These are phyloP conservation scores for Apodospora peruviana DNA, from an alignment of 495 filamentous ascomycete genomes.

Conservation along the genomic window DNA sequence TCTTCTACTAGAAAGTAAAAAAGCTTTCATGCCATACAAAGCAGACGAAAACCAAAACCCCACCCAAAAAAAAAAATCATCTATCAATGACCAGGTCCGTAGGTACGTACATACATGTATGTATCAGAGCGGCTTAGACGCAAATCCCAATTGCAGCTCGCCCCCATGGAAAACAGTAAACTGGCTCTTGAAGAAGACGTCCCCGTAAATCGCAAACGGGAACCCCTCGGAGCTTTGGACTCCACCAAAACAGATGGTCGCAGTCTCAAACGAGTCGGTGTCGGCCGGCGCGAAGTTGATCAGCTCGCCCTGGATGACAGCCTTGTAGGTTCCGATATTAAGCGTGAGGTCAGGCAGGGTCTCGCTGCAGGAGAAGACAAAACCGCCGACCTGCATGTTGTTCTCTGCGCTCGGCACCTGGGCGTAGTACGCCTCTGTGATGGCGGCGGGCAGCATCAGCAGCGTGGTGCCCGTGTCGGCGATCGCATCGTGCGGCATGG, in stretches of 20 bases:
- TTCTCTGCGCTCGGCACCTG: constrained; percentile 52
- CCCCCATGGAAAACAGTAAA: constrained; percentile 68
- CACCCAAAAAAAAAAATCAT: no score
- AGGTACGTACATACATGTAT: no score
- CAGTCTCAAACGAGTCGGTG: constrained; percentile 28
- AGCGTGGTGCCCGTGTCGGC: constrained; percentile 70
- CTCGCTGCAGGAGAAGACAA: constrained; percentile 30
- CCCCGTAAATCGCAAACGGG: constrained; percentile 70
- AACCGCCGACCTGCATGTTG: constrained; percentile 47
- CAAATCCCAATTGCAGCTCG: constrained; percentile 55
- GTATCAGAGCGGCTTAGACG: constrained; percentile 38
- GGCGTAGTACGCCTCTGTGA: constrained; percentile 63
- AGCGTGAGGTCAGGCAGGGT: constrained; percentile 41
- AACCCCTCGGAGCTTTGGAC: constrained; percentile 59
- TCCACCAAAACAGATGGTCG: constrained; percentile 57
- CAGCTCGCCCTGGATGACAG: constrained; percentile 53
- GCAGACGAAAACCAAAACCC: no score
- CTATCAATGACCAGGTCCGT: no score
- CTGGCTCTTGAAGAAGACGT: constrained; percentile 79
- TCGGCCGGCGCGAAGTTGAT: constrained; percentile 54
- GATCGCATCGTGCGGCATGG: constrained; percentile 36
- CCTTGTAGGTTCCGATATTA: constrained; percentile 52
- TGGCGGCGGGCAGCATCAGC: constrained; percentile 51
- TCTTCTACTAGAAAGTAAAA: no score
- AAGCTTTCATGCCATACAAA: no score